Conservation (phyloP, 1,284 basidiomycete genomes). For the Heterobasidion annosum region DNA sequence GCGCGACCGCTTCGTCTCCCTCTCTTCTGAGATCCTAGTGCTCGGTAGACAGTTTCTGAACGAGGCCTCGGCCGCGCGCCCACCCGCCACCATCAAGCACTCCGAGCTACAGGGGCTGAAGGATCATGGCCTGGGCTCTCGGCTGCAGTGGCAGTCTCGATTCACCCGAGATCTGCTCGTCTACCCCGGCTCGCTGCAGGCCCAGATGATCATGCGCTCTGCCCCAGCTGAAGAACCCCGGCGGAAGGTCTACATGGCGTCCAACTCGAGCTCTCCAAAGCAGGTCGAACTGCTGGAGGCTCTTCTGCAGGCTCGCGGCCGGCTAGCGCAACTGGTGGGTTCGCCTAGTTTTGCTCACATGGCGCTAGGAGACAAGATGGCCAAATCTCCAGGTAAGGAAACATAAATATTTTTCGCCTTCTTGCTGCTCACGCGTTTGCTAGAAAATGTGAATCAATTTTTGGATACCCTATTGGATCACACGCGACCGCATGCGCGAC, state of each 20-base stretch:
- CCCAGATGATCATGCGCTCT: slow-evolving; percentile 87
- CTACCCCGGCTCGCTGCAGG: slow-evolving; percentile 80
- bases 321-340: slow-evolving; percentile 78
- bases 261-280: slow-evolving; percentile 60
- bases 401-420: neutral
- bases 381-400: slow-evolving; percentile 69
- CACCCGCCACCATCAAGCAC: slow-evolving; percentile 57
- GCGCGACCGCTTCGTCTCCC: slow-evolving; percentile 76
- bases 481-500: slow-evolving; percentile 65
- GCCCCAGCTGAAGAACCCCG: slow-evolving; percentile 79
- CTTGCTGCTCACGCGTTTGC: slow-evolving; percentile 1
- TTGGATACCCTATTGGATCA: slow-evolving; percentile 71
- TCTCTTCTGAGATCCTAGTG: slow-evolving; percentile 89
- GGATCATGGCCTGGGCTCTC: slow-evolving; percentile 60
- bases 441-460: slow-evolving; percentile 81
- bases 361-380: slow-evolving; percentile 90
- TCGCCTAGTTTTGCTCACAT: slow-evolving; percentile 79
- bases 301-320: slow-evolving; percentile 67
- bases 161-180: slow-evolving; percentile 68
- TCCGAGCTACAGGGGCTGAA: slow-evolving; percentile 60
- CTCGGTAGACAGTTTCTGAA: slow-evolving; percentile 84
- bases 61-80: slow-evolving; percentile 49
- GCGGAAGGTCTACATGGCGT: slow-evolving; percentile 69
- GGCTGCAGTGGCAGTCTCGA: slow-evolving; percentile 63
- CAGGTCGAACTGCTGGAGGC: slow-evolving; percentile 70